Evolutionary conservation across 2,329 filamentous ascomycete species (phyloP).

Genomic region (Alternaria triticina): DNA sequence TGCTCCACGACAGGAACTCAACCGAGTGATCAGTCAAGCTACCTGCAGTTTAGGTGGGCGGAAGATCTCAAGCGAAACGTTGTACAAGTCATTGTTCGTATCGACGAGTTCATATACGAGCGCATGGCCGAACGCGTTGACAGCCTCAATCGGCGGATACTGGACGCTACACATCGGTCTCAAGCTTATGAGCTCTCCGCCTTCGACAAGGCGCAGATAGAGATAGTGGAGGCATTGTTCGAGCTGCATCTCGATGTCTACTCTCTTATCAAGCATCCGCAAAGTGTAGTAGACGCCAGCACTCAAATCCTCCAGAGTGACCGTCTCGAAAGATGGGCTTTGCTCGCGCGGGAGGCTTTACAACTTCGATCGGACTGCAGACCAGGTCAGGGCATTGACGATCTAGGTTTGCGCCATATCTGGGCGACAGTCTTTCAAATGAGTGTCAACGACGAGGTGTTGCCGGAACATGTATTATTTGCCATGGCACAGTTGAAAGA

Average conservation of each 20-base stretch:
- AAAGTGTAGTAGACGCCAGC: conserved; percentile 60
- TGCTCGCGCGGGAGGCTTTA: conserved; percentile 63
- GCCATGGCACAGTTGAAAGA: conserved; percentile 68
- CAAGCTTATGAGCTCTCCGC: conserved; percentile 27
- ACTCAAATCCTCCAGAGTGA: conserved; percentile 63
- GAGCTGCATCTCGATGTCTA: conserved; percentile 73
- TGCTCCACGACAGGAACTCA: conserved; percentile 18
- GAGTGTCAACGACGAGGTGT: conserved; percentile 61
- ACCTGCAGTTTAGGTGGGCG: conserved; percentile 62
- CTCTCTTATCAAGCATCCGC: conserved; percentile 66
- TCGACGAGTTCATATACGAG: conserved; percentile 61
- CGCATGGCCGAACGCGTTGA: conserved; percentile 46
- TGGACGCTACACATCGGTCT: conserved; percentile 25
- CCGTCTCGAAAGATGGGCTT: conserved; percentile 66
- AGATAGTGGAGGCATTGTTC: conserved; percentile 66
- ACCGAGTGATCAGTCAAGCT: conserved; percentile 52
- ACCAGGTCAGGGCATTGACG: conserved; percentile 38
- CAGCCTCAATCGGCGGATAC: conserved; percentile 34
- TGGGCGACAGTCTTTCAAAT: conserved; percentile 71
- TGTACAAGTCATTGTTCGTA: conserved; percentile 59
- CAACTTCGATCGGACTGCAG: conserved; percentile 41
- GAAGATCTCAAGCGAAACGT: conserved; percentile 62
- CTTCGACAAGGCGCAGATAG: conserved; percentile 51
- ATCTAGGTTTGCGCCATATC: conserved; percentile 65
- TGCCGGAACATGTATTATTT: conserved; percentile 65